phyloP scores from a whole-genome alignment of 441 rosid species.

The Gossypium schwendimanii region DNA sequence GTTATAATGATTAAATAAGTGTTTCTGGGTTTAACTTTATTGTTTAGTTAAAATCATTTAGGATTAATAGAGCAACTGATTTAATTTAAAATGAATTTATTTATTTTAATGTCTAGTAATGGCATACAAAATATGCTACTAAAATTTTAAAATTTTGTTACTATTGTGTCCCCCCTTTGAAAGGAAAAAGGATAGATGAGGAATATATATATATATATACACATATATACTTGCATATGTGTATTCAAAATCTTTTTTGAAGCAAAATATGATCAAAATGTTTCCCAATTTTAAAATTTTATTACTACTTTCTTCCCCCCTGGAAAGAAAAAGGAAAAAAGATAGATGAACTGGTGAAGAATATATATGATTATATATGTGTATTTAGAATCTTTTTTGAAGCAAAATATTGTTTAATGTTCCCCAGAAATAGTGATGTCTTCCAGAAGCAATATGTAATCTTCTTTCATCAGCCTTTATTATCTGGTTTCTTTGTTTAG shows the following conservation, averaged over 20 bases:
- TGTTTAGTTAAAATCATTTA: background rate
- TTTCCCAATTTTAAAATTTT: no score
- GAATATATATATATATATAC: background rate
- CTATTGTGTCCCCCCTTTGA: background rate
- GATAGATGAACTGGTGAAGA: background rate
- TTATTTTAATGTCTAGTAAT: background rate
- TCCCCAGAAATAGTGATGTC: background rate
- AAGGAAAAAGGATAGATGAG: background rate
- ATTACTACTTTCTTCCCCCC: no score
- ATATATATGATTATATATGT: background rate
- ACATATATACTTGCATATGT: background rate
- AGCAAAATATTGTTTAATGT: background rate
- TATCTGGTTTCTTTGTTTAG: background rate
- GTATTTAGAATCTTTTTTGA: background rate
- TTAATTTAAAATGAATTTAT: background rate
- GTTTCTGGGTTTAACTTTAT: background rate
- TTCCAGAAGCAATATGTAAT: background rate
- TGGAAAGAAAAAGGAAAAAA: no score
- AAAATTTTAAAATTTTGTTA: background rate
- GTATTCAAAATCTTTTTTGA: background rate
- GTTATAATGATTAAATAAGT: background rate
- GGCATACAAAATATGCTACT: background rate
- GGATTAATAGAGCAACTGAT: background rate
- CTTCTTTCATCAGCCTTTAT: background rate
- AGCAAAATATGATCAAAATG: background rate